Evolutionary conservation across 2,329 filamentous ascomycete species (phyloP).

Genomic region (Metarhizium anisopliae): DNA sequence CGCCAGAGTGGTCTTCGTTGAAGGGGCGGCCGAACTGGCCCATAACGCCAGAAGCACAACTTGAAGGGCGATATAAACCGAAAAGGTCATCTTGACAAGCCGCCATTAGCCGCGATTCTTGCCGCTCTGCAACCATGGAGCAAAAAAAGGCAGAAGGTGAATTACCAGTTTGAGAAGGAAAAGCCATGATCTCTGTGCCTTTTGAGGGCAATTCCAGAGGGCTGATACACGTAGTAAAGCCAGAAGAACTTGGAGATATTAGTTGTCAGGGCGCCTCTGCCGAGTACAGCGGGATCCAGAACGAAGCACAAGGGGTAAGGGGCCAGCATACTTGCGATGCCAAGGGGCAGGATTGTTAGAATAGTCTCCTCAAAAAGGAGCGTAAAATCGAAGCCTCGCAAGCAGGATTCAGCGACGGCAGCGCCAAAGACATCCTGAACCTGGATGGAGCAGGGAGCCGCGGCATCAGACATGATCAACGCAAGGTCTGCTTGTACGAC

Average conservation of each 20-base stretch:
- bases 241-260: too few species aligned
- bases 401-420: constrained; percentile 9
- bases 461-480: too few species aligned
- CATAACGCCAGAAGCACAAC: constrained; percentile 11
- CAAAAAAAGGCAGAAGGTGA: too few species aligned
- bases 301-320: background rate
- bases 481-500: too few species aligned
- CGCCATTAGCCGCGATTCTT: too few species aligned
- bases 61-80: constrained; percentile 4
- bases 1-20: constrained; percentile 1
- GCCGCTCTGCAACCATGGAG: too few species aligned
- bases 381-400: constrained; percentile 18
- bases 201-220: too few species aligned
- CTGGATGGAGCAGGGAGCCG: background rate
- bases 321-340: constrained; percentile 6
- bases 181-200: too few species aligned
- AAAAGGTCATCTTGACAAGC: background rate
- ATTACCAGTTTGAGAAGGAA: too few species aligned
- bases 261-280: too few species aligned
- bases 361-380: constrained; percentile 18
- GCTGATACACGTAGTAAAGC: too few species aligned
- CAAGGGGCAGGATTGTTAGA: constrained; percentile 13
- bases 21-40: constrained; percentile 4
- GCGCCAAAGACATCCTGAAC: constrained; percentile 10
- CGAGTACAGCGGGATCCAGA: background rate